Evolutionary conservation across 2,329 filamentous ascomycete species (phyloP).

Genomic region (Pseudocercospora ulei): DNA sequence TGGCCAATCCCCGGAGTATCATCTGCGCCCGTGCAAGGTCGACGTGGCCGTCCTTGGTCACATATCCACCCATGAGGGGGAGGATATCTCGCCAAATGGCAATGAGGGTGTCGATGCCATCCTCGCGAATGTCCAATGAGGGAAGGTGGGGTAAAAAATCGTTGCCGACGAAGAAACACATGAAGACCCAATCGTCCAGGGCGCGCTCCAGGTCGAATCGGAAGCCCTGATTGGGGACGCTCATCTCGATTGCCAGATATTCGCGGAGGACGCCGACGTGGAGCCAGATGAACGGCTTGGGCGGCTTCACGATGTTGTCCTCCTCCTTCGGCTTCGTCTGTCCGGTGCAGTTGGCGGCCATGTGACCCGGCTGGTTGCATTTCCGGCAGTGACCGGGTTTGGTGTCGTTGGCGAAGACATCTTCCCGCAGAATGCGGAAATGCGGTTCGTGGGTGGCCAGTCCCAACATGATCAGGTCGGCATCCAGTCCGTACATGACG

Average conservation of each 20-base stretch:
- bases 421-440: slow-evolving; percentile 90
- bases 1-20: slow-evolving; percentile 78
- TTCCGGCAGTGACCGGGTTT: slow-evolving; percentile 74
- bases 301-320: slow-evolving; percentile 69
- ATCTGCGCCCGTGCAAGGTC: slow-evolving; percentile 77
- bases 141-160: slow-evolving; percentile 96
- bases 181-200: slow-evolving; percentile 96
- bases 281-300: slow-evolving; percentile 97
- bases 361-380: slow-evolving; percentile 87
- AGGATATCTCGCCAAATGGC: slow-evolving; percentile 96
- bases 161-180: slow-evolving; percentile 98
- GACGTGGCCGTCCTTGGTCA: slow-evolving; percentile 90
- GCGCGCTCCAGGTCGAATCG: slow-evolving; percentile 87
- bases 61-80: slow-evolving; percentile 82
- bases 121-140: slow-evolving; percentile 93
- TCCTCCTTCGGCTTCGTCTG: slow-evolving; percentile 63
- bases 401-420: slow-evolving; percentile 85
- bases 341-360: slow-evolving; percentile 74
- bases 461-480: slow-evolving; percentile 96
- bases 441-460: slow-evolving; percentile 95
- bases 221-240: slow-evolving; percentile 73
- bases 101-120: slow-evolving; percentile 90
- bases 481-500: slow-evolving; percentile 95
- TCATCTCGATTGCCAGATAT: slow-evolving; percentile 82
- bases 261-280: slow-evolving; percentile 86